Evolutionary conservation across 495 filamentous ascomycete species (phyloP), one percentile per base, ranked within the genome.

Genomic region (Xylaria sp.): DNA sequence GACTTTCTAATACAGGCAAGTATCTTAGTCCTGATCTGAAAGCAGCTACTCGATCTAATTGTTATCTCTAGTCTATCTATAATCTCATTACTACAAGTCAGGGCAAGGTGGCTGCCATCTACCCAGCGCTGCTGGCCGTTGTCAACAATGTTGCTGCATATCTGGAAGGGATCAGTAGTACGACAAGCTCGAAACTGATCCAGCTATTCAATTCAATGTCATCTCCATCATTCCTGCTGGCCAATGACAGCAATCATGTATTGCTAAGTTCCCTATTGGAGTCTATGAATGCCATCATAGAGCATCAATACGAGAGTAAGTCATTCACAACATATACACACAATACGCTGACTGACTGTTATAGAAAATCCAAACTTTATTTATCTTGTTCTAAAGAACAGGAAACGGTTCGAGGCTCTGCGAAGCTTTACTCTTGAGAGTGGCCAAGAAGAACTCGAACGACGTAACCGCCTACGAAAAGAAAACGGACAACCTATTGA

Each of bases 171-270:
- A 81, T 98, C 43, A 92, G 91, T 40, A 84, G 88, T n/a, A 84
- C 88, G 8, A 88, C 94, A 14, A 92, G 93, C 75, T 89, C 90
- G 29, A 98, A 93, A 81, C 81, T 98, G 57, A 83, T 98, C 57
- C 93, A 98, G 72, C 85, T 98, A 9, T 98, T 95, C 80, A 90
- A 91, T 21, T 96, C 92, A 2, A 97, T 98, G 93, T 97, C 96
- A 8, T 92, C 96, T 0, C 97, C 97, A 1, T 92, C 90, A 33
- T 99, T 98, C 80, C 83, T 99, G n/a, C 83, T 99, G 26, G 93
- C 94, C 6, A 99, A 98, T 75, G 97, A 99, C 70, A 93, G 88
- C 17, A 99, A 99, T 70, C 93, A 99, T 70, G 80, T 82, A 41
- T 87, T 98, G 35, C 84, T 99, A 33, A 87, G 88, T 24, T 94